Percentiles rank a stretch among this genome's conserved stretches.
Evolutionary conservation across 305 asterid genomes (phyloP).

Genomic region (Solanum hybrid): DNA sequence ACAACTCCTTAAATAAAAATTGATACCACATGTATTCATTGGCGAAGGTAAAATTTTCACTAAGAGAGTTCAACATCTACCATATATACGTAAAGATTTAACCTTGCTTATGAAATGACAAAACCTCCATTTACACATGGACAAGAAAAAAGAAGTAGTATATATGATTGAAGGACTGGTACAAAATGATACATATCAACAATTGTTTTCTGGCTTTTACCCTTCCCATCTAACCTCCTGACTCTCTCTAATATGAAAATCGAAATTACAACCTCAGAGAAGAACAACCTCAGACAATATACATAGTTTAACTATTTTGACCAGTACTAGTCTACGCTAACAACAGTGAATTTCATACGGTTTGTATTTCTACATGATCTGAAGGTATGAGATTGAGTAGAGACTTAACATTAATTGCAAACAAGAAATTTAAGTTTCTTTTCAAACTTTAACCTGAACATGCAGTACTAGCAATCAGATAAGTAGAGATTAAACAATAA

Average conservation of each 20-base stretch:
- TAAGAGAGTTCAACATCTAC: neutral
- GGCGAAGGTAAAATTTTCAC: neutral
- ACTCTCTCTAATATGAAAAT: no score
- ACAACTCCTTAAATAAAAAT: no score
- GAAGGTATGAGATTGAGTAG: neutral
- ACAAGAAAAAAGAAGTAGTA: conserved; percentile 7
- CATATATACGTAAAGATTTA: no score
- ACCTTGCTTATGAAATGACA: neutral
- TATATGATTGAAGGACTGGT: conserved; percentile 1
- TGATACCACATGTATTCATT: no score
- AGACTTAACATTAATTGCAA: no score
- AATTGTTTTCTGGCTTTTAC: neutral
- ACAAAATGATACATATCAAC: neutral
- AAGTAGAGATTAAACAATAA: no score
- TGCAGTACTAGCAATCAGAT: no score
- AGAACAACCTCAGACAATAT: neutral
- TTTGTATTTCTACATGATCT: neutral
- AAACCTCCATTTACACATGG: conserved; percentile 13
- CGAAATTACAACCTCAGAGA: neutral
- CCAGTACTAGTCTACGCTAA: neutral
- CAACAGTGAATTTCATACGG: neutral
- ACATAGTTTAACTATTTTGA: conserved; percentile 1
- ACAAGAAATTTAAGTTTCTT: no score
- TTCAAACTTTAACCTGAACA: no score
- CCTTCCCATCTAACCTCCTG: neutral